These are phyloP conservation scores for Irineochytrium annulatum DNA, from an alignment of 192 early-diverging fungal species.

Conservation along the genomic window DNA sequence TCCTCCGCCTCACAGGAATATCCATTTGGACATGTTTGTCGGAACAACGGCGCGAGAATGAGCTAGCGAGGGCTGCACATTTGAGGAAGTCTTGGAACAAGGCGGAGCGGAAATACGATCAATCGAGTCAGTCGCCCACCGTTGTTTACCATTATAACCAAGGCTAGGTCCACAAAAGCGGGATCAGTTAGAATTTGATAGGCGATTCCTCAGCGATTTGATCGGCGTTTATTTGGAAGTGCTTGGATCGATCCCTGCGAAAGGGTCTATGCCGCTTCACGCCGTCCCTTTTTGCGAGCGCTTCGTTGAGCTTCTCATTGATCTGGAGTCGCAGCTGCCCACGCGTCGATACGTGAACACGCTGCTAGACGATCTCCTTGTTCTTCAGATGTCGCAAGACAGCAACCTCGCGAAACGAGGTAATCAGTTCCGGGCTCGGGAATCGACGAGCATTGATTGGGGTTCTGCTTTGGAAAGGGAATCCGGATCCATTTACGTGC, in stretches of 20 bases:
- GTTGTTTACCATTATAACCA: background rate
- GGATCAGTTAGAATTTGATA: slow-evolving; percentile 49
- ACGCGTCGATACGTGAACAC: slow-evolving; percentile 85
- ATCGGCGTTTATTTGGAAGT: slow-evolving; percentile 62
- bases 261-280: slow-evolving; percentile 32
- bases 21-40: slow-evolving; percentile 71
- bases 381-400: slow-evolving; percentile 36
- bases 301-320: slow-evolving; percentile 81
- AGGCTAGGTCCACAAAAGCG: slow-evolving; percentile 38
- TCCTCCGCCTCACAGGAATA: slow-evolving; percentile 70
- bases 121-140: background rate
- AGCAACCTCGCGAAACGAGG: slow-evolving; percentile 35
- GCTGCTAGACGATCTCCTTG: slow-evolving; percentile 75
- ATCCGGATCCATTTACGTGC: slow-evolving; percentile 47
- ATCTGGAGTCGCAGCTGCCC: slow-evolving; percentile 82
- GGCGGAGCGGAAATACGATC: slow-evolving; percentile 18
- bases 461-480: slow-evolving; percentile 2
- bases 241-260: slow-evolving; percentile 49
- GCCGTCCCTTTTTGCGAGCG: slow-evolving; percentile 61
- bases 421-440: background rate
- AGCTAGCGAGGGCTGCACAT: slow-evolving; percentile 46
- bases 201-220: slow-evolving; percentile 63
- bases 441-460: background rate
- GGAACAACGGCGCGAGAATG: slow-evolving; percentile 46
- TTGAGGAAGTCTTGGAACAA: slow-evolving; percentile 29